Evolutionary conservation across 2,329 filamentous ascomycete species (phyloP), one percentile per base, ranked within the genome.

Genomic region (Hypomyces rosellus): DNA sequence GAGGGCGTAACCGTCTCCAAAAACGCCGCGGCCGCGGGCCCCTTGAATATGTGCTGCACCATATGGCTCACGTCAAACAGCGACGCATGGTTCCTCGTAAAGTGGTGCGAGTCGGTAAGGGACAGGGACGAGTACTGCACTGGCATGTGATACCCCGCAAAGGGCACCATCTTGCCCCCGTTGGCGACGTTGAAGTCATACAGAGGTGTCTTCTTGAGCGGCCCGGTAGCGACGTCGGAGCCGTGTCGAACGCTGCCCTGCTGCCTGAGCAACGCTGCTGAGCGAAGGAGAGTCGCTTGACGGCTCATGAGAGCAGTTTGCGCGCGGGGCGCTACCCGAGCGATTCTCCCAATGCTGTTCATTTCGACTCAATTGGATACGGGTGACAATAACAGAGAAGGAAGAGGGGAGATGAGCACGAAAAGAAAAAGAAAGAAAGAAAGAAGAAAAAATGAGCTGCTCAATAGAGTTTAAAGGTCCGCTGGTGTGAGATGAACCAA

Each of bases 51-150:
- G 68, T 96, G 90, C 73, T 96, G 91, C 55, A 86, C 90, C 92
- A 97, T 97, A 73, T 97, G 93, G 66, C 86, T 86, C 49, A 97
- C 93, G 69, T 99, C 93, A 65, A 99, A 99, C 56, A 99, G 74
- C 56, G 90, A 96, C 51, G 89, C 87, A 69, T 91, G 87, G 60
- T 83, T 78, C 49, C 93, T 84, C 14, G 93, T 97, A 78, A 92
- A 96, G 61, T 84, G 78, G 74, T 97, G 93, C 47, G 89, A 95
- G 54, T 90, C 88, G 58, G 81, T 78, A 56, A 96, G 86, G 59
- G 86, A 85, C 57, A 88, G 77, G 57, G 84, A 80, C 34, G 77
- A 71, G 74, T 97, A 99, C 69, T 93, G 87, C 41, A 99, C 84
- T 7, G 93, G 93, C 89, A 99, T 96, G 60, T 81, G 77, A 73